phyloP scores from a whole-genome alignment of 768 basidiomycete species.

The Pulveroboletus ravenelii region DNA sequence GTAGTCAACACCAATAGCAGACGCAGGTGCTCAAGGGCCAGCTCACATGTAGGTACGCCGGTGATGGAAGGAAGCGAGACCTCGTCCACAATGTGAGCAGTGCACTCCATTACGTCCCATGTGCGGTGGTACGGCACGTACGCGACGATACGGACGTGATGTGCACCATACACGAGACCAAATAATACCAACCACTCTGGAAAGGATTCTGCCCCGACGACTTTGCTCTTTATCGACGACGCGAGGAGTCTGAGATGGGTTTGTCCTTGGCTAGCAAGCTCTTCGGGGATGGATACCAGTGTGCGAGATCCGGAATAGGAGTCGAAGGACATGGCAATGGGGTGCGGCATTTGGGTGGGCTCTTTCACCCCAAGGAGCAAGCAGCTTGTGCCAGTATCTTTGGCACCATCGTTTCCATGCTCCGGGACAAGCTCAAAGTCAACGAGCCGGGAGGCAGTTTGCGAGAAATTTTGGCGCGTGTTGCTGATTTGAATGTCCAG shows the following conservation, averaged over 20 bases:
- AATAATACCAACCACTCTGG: slow-evolving; percentile 28
- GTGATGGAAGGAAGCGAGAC: slow-evolving; percentile 6
- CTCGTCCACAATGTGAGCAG: slow-evolving; percentile 21
- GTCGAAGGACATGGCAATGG: background rate
- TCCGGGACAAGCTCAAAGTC: slow-evolving; percentile 15
- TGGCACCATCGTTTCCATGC: background rate
- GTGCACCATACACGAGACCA: slow-evolving; percentile 18
- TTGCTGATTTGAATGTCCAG: slow-evolving; percentile 5
- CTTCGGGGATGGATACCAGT: slow-evolving; percentile 9
- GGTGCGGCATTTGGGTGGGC: background rate
- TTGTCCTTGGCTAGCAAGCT: slow-evolving; percentile 5
- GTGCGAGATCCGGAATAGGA: background rate
- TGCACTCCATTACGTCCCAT: slow-evolving; percentile 6
- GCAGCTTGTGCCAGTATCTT: background rate
- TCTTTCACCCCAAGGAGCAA: slow-evolving; percentile 20
- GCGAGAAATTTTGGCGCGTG: background rate
- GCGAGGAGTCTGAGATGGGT: slow-evolving; percentile 14
- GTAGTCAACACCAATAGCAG: slow-evolving; percentile 15
- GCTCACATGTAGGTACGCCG: slow-evolving; percentile 4
- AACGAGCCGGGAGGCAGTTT: background rate
- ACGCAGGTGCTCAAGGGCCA: slow-evolving; percentile 16
- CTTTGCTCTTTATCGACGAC: background rate
- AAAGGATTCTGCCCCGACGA: background rate
- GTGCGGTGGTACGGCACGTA: slow-evolving; percentile 14
- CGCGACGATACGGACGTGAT: slow-evolving; percentile 18